Evolutionary conservation across 2,329 filamentous ascomycete species (phyloP), one percentile per base, ranked within the genome.

Genomic region (Stromatinia cepivora): DNA sequence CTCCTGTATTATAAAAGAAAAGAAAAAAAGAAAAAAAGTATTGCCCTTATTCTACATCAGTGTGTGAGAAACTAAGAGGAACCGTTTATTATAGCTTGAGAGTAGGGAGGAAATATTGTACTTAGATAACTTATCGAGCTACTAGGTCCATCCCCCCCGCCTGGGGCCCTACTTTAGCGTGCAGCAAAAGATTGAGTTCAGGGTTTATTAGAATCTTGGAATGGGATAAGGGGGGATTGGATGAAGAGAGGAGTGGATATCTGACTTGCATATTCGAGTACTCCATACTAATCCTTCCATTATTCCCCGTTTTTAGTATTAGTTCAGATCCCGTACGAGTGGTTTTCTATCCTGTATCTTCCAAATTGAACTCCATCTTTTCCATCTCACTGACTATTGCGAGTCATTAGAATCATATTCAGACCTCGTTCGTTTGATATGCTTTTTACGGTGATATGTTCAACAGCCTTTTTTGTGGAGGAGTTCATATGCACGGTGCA

Each of bases 61-160:
- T 58, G 34, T 58, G 54, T 22, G 54, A 58, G 13, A 58, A 58
- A 58, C 54, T 59, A 59, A 59, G 39, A 45, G 39, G n/a, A 42
- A 25, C 9, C 13, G n/a, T 39, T 58, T 13, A 13, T 45, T 11
- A 45, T 59, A 45, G n/a, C 36, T 56, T 31, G 53, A 59, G 36
- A 25, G 15, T 48, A 62, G 58, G 34, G 42, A 28, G 22, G 25
- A 34, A 34, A 22, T 46, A n/a, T 48, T n/a, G 28, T 34, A 48
- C 42, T 62, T 34, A 34, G 58, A 62, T 48, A n/a, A 48, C 58
- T 48, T 62, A 48, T 62, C 42, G 58, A 34, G 45, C 20, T 36
- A 36, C 31, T 46, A 46, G 17, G 17, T 53, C 50, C 58, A 28
- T 42, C 42, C 58, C 42, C 58, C 58, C 58, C 28, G 58, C 39